phyloP scores from a whole-genome alignment of 306 rosid species.

The Albizia julibrissin region DNA sequence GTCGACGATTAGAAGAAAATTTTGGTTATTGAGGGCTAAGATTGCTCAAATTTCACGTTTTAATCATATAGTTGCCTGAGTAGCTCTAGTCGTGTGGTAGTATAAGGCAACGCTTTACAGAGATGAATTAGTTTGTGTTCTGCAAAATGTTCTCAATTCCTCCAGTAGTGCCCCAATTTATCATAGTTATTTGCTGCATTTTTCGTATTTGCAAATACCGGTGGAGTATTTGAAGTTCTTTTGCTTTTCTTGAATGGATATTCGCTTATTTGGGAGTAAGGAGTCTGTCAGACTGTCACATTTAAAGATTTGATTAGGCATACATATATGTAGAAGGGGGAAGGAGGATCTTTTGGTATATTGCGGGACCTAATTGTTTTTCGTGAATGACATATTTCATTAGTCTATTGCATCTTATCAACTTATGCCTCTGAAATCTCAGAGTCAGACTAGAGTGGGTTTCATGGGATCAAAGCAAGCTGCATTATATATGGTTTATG shows the following conservation, averaged over 20 bases:
- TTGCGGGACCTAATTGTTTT: neutral
- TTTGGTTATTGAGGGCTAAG: constrained; percentile 5
- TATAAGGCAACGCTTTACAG: neutral
- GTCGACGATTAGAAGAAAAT: neutral
- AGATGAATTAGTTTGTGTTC: neutral
- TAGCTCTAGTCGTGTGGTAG: constrained; percentile 16
- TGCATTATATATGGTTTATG: neutral
- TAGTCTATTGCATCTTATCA: constrained; percentile 2
- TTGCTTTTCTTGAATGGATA: neutral
- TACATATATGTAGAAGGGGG: neutral
- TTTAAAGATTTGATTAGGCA: neutral
- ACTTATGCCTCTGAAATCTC: constrained; percentile 16
- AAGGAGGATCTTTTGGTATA: constrained; percentile 17
- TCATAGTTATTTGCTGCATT: constrained; percentile 3
- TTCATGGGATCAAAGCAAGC: neutral
- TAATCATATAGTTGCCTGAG: constrained; percentile 17
- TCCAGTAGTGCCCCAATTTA: neutral
- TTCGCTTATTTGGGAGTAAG: neutral
- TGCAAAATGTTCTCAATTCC: neutral
- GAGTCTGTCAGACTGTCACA: neutral
- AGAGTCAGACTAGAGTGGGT: neutral
- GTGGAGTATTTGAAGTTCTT: neutral
- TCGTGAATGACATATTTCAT: constrained; percentile 1
- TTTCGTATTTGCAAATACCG: neutral
- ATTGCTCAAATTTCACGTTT: neutral